These are phyloP conservation scores for Cyberlindnera lachancei DNA, from an alignment of 805 yeast genomes.

Conservation along the genomic window DNA sequence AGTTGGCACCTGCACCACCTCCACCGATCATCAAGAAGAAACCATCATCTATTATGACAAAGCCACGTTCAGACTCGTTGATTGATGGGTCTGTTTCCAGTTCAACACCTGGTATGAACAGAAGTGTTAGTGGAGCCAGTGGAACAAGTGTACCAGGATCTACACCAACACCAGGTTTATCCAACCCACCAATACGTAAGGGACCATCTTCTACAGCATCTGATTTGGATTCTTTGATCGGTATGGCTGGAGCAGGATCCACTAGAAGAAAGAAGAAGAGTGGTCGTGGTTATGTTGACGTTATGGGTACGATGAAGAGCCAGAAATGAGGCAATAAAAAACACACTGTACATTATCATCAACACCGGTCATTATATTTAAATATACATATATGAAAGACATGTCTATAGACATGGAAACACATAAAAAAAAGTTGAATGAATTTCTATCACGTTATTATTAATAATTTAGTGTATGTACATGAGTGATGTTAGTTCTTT, in stretches of 20 bases:
- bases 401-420: too few species aligned
- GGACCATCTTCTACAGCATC: conserved; percentile 6
- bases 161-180: conserved; percentile 1
- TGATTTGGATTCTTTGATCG: conserved; percentile 41
- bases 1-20: conserved; percentile 61
- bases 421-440: conserved; percentile 1
- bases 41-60: conserved; percentile 22
- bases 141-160: conserved; percentile 4
- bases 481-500: too few species aligned
- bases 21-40: conserved; percentile 33
- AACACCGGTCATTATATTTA: not conserved
- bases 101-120: not conserved
- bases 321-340: conserved; percentile 1
- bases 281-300: conserved; percentile 61
- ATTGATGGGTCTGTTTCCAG: conserved; percentile 4
- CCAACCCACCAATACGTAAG: not conserved
- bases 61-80: conserved; percentile 32
- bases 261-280: conserved; percentile 35
- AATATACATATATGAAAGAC: not conserved
- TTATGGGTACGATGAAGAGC: conserved; percentile 31
- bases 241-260: conserved; percentile 24
- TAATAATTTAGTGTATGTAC: conserved; percentile 2
- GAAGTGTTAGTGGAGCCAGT: conserved; percentile 10
- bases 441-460: not conserved
- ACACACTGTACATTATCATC: too few species aligned